phyloP scores from a whole-genome alignment of 2,329 filamentous ascomycete species.

The Diplodia intermedia region DNA sequence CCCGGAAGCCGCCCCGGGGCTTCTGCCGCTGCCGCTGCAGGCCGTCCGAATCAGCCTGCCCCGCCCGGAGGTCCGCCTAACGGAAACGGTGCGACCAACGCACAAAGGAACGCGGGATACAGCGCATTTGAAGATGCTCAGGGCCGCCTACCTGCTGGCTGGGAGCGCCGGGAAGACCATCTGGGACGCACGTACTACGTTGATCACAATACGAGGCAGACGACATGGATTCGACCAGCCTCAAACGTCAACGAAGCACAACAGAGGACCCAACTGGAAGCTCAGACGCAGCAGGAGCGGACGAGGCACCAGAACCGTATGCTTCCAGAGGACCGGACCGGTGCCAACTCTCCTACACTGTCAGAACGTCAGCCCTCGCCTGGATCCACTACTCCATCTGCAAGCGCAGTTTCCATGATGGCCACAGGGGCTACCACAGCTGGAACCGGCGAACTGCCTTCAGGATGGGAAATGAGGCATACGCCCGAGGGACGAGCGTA shows the following conservation, averaged over 20 bases:
- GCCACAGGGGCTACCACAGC: conserved; percentile 93
- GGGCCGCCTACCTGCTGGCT: conserved; percentile 87
- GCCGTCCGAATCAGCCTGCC: conserved; percentile 42
- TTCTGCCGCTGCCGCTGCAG: conserved; percentile 38
- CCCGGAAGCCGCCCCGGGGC: conserved; percentile 43
- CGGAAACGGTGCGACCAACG: conserved; percentile 45
- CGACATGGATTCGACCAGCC: conserved; percentile 94
- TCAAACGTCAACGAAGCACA: conserved; percentile 76
- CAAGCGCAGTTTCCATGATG: conserved; percentile 81
- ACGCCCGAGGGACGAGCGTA: conserved; percentile 95
- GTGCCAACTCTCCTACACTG: conserved; percentile 86
- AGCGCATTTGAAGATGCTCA: conserved; percentile 98
- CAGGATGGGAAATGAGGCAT: conserved; percentile 94
- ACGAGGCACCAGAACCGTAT: conserved; percentile 94
- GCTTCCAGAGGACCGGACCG: conserved; percentile 92
- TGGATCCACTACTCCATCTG: conserved; percentile 48
- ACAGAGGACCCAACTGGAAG: conserved; percentile 80
- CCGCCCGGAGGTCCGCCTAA: conserved; percentile 47
- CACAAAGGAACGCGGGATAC: conserved; percentile 56
- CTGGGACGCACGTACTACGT: conserved; percentile 96
- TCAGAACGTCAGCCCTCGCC: conserved; percentile 57
- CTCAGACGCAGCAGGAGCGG: conserved; percentile 90
- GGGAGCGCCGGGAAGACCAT: conserved; percentile 96
- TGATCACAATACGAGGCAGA: conserved; percentile 95
- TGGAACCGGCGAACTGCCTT: conserved; percentile 90